A percentile compares a stretch with the other conserved stretches of the same genome.
phyloP scores from a whole-genome alignment of 2,329 filamentous ascomycete genomes.

The Fusarium virguliforme region DNA sequence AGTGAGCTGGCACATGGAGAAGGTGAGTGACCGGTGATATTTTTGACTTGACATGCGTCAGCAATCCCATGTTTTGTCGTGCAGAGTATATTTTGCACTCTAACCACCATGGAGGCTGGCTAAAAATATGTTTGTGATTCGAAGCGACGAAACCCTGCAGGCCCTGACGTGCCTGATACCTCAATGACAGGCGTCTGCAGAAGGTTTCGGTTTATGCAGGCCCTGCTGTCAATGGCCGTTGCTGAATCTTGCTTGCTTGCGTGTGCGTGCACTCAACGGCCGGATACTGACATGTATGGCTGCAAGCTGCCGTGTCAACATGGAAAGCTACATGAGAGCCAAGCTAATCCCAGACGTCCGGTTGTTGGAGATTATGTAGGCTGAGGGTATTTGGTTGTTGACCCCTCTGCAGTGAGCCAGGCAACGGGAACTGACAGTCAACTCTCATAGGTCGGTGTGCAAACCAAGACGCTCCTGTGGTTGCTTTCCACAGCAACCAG shows the following conservation, averaged over 20 bases:
- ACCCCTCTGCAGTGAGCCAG: conserved; percentile 11
- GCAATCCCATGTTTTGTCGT: neutral
- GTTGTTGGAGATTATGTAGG: neutral
- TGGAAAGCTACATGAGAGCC: conserved; percentile 40
- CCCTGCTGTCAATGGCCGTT: conserved; percentile 11
- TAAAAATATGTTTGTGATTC: conserved; percentile 16
- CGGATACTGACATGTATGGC: conserved; percentile 22
- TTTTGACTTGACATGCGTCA: conserved; percentile 8
- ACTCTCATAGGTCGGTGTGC: conserved; percentile 23
- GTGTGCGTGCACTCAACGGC: conserved; percentile 23
- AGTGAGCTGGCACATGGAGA: conserved; percentile 23
- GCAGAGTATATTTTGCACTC: conserved; percentile 22
- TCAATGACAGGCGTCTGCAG: conserved; percentile 7
- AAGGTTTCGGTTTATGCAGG: conserved; percentile 29
- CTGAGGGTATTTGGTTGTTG: conserved; percentile 13
- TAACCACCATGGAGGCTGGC: conserved; percentile 5
- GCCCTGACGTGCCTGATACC: conserved; percentile 28
- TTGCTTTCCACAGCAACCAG: conserved; percentile 33
- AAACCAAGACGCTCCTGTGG: conserved; percentile 15
- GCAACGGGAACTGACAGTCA: conserved; percentile 16
- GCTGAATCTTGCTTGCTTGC: conserved; percentile 28
- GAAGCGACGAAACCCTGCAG: conserved; percentile 6
- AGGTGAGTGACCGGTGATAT: conserved; percentile 30
- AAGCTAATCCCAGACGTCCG: conserved; percentile 16
- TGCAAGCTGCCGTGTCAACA: conserved; percentile 31